Base-by-base conservation (phyloP, 2,329 filamentous ascomycete species). In the Epichloe sp. region DNA sequence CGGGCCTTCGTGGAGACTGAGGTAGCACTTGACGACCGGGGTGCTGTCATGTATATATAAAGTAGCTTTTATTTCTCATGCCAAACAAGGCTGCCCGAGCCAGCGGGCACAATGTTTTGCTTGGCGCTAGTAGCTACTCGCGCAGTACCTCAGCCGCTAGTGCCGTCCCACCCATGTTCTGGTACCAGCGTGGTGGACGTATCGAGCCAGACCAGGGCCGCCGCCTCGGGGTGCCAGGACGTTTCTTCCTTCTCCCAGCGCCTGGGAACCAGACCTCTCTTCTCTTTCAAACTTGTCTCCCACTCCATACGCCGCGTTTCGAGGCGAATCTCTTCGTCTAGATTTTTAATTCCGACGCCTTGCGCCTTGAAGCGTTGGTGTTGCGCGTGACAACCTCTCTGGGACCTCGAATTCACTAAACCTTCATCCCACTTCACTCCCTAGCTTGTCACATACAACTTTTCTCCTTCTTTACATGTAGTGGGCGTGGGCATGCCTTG, bases 201-300 rank as follows among this genome's bases (percentile, higher is more conserved):
- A 62, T 63, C 56, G 58, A 63, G 60, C 57, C 61, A 63, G 57
- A 59, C 62, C 62, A 65, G 63, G 62, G 62, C 62, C 63, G 62
- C 61, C 63, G 62, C 60, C 65, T 63, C 59, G 62, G 62, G 63
- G 63, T 53, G 56, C 63, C 60, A 65, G 64, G 60, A 65, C 65
- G 63, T 65, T 67, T 67, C 62, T 66, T 62, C 63, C 48, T 67
- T 65, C 62, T 65, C 60, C 61, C 64, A 60, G 60, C 59, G 59
- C 58, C 59, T 63, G 61, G 60, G 59, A 64, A 60, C 62, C 63
- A 63, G 62, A 56, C 57, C 62, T 55, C 53, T 55, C 52, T 60
- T 61, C 62, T 65, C 61, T 58, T 63, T 61, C 61, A 65, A 65
- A 62, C 58, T 62, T 60, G 60, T 59, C 53, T 62, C 57, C 56